A percentile compares a stretch with the other conserved stretches of the same genome.
Conservation (phyloP, 495 filamentous ascomycete species). For the Penicillium arizonense region DNA sequence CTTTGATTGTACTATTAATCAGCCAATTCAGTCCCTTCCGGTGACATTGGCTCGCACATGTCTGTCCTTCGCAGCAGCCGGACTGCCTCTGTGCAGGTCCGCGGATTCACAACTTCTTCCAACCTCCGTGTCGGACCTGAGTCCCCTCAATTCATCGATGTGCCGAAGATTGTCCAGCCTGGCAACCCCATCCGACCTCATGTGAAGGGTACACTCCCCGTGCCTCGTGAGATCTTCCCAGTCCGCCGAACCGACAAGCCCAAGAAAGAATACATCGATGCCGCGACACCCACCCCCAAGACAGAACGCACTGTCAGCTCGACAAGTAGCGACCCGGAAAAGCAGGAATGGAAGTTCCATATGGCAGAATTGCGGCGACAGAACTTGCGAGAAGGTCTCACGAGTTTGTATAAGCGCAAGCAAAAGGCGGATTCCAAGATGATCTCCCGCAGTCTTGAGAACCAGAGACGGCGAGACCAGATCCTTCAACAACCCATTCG, state of each 20-base stretch:
- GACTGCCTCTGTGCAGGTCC: slow-evolving; percentile 45
- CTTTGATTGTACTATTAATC: background rate
- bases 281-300: slow-evolving; percentile 37
- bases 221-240: slow-evolving; percentile 65
- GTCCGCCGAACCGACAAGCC: slow-evolving; percentile 49
- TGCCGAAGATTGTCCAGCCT: slow-evolving; percentile 56
- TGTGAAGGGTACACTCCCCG: slow-evolving; percentile 71
- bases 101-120: slow-evolving; percentile 41
- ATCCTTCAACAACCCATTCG: slow-evolving; percentile 50
- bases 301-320: slow-evolving; percentile 27
- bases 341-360: slow-evolving; percentile 59
- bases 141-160: slow-evolving; percentile 70
- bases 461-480: slow-evolving; percentile 40
- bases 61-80: slow-evolving; percentile 40
- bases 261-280: slow-evolving; percentile 49
- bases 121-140: slow-evolving; percentile 55
- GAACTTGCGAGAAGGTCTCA: slow-evolving; percentile 63
- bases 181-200: slow-evolving; percentile 38
- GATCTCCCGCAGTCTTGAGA: slow-evolving; percentile 31
- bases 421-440: slow-evolving; percentile 35
- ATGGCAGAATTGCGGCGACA: slow-evolving; percentile 59
- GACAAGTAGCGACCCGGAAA: slow-evolving; percentile 43
- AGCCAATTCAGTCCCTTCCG: background rate
- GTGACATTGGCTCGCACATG: slow-evolving; percentile 25
- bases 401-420: slow-evolving; percentile 58